Evolutionary conservation across 1,139 yeast genomes (phyloP).

Genomic region (Debaryomycetaceae sp.): DNA sequence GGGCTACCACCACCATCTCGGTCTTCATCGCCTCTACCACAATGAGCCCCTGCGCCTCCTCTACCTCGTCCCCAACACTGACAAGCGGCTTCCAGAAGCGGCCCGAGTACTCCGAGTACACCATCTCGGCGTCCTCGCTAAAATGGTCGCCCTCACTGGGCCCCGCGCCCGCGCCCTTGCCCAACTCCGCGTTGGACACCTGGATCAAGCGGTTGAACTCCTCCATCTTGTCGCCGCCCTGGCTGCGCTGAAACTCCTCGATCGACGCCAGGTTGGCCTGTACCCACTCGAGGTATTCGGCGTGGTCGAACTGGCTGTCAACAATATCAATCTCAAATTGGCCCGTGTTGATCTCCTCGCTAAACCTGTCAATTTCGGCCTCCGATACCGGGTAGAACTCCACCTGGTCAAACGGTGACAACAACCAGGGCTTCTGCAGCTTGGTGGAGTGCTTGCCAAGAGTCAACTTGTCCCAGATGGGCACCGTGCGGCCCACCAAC

Average conservation of each 20-base stretch:
- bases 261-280: slow-evolving; percentile 69
- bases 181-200: slow-evolving; percentile 75
- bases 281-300: slow-evolving; percentile 73
- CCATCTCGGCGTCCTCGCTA: slow-evolving; percentile 73
- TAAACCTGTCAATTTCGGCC: slow-evolving; percentile 65
- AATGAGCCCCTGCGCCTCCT: slow-evolving; percentile 72
- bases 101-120: slow-evolving; percentile 92
- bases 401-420: slow-evolving; percentile 88
- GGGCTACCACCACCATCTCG: slow-evolving; percentile 82
- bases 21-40: slow-evolving; percentile 98
- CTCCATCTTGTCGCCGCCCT: slow-evolving; percentile 75
- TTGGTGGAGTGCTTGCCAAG: slow-evolving; percentile 59
- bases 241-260: slow-evolving; percentile 60
- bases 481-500: slow-evolving; percentile 91
- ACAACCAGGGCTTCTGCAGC: slow-evolving; percentile 75
- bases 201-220: slow-evolving; percentile 83
- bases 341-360: slow-evolving; percentile 79
- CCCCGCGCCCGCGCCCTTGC: slow-evolving; percentile 38
- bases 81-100: slow-evolving; percentile 94
- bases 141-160: slow-evolving; percentile 46
- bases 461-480: slow-evolving; percentile 93
- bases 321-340: slow-evolving; percentile 69
- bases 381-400: slow-evolving; percentile 91
- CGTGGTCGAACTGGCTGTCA: slow-evolving; percentile 79
- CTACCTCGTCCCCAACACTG: slow-evolving; percentile 71